Conservation (phyloP, 1,139 yeast genomes). For the Oligophagozyma castellii region DNA sequence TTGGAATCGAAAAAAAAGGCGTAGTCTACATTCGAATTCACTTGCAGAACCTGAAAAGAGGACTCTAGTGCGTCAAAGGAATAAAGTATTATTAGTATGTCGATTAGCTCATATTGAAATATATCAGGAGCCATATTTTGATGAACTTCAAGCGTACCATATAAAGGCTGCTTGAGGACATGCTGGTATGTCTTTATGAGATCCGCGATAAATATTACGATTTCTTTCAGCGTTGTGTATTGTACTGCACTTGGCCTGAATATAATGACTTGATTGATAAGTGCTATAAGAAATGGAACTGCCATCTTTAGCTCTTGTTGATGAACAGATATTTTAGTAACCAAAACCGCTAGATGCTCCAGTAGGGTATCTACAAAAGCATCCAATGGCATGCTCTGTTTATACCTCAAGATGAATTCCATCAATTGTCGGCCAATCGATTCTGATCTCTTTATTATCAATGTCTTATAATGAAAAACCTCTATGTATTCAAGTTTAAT, state of each 20-base stretch:
- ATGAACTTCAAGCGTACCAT: conserved; percentile 7
- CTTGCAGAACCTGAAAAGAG: conserved; percentile 18
- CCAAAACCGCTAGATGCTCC: conserved; percentile 26
- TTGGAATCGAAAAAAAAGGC: conserved; percentile 11
- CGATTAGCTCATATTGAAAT: conserved; percentile 30
- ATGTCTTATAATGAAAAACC: conserved; percentile 22
- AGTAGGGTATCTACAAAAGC: conserved; percentile 25
- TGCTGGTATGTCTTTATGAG: conserved; percentile 16
- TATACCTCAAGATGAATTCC: conserved; percentile 9
- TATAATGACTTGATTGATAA: conserved; percentile 38
- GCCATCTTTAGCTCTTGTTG: conserved; percentile 19
- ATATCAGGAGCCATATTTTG: conserved; percentile 14
- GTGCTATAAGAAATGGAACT: conserved; percentile 41
- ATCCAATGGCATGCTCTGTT: conserved; percentile 13
- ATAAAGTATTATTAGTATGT: conserved; percentile 35
- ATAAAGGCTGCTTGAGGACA: conserved; percentile 16
- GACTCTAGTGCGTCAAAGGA: conserved; percentile 44
- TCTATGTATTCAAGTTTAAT: conserved; percentile 30
- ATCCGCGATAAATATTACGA: conserved; percentile 16
- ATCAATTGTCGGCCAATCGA: conserved; percentile 21
- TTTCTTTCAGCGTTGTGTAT: conserved; percentile 22
- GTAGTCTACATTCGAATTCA: conserved; percentile 7
- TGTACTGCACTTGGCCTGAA: conserved; percentile 47
- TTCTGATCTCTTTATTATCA: conserved; percentile 22
- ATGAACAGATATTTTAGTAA: conserved; percentile 16